Percentiles rank a stretch among this genome's conserved stretches.
Conservation (phyloP, 345 rosid species). For the Pseudoturritis turrita region DNA sequence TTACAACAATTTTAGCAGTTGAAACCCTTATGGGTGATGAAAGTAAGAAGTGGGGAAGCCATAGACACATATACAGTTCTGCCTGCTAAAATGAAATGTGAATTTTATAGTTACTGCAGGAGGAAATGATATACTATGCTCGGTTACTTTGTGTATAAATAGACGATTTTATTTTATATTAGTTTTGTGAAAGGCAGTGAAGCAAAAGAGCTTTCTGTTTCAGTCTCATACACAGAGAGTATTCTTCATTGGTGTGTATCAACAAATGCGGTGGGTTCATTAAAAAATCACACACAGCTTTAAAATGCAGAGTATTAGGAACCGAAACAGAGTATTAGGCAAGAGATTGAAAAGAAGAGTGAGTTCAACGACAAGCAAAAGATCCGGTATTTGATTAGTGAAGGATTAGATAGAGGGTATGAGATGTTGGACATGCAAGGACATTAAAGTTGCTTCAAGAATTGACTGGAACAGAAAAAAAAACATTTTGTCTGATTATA, state of each 20-base stretch:
- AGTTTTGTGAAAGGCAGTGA: neutral
- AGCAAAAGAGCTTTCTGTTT: neutral
- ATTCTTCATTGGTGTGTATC: neutral
- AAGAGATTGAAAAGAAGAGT: too few relatives aligned
- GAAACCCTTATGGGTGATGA: slow-evolving; percentile 12
- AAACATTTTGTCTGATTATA: too few relatives aligned
- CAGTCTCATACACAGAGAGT: neutral
- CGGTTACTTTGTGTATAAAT: neutral
- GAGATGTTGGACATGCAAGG: too few relatives aligned
- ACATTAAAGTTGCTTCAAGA: too few relatives aligned
- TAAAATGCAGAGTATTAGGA: too few relatives aligned
- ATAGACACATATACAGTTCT: neutral
- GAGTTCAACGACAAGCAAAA: too few relatives aligned
- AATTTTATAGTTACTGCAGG: slow-evolving; percentile 12
- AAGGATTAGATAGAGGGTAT: too few relatives aligned
- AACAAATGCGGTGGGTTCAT: too few relatives aligned
- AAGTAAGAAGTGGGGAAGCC: slow-evolving; percentile 5
- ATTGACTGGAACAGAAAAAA: too few relatives aligned
- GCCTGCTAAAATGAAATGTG: slow-evolving; percentile 5
- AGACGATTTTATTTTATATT: neutral
- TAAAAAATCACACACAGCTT: too few relatives aligned
- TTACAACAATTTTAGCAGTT: neutral
- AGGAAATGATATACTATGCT: slow-evolving; percentile 12
- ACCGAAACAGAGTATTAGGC: too few relatives aligned
- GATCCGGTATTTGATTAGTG: too few relatives aligned